Conservation (phyloP, 2,329 filamentous ascomycete species). For the Penicillium sp. region DNA sequence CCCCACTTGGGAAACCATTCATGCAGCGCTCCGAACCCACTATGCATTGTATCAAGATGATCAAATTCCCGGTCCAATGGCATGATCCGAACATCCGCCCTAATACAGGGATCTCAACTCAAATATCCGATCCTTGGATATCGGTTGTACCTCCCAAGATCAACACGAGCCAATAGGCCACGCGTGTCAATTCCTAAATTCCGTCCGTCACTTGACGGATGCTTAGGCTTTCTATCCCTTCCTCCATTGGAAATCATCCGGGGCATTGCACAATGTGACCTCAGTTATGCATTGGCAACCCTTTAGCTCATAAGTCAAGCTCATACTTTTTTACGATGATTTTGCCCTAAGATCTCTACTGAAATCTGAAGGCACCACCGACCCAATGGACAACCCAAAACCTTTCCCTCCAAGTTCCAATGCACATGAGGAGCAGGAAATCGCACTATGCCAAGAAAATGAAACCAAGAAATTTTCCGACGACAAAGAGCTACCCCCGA, state of each 20-base stretch:
- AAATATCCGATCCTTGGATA: neutral
- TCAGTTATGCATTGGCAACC: neutral
- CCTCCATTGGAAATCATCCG: conserved; percentile 6
- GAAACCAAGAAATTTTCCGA: neutral
- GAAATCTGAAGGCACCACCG: neutral
- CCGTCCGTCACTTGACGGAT: conserved; percentile 20
- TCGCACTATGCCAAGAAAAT: conserved; percentile 10
- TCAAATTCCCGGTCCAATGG: conserved; percentile 6
- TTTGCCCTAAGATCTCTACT: neutral
- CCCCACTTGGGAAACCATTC: no score
- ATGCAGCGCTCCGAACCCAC: neutral
- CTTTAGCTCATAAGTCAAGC: conserved; percentile 3
- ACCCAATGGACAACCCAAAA: conserved; percentile 3
- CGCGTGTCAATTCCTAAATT: conserved; percentile 11
- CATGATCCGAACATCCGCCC: neutral
- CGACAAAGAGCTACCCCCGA: conserved; percentile 30
- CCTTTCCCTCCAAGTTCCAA: conserved; percentile 3
- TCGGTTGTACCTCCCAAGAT: neutral
- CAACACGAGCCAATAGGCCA: neutral
- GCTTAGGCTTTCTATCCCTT: conserved; percentile 20
- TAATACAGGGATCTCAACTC: neutral
- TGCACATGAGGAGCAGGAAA: conserved; percentile 7
- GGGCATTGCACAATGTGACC: conserved; percentile 22
- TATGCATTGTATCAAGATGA: neutral
- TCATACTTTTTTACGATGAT: neutral